phyloP scores from a whole-genome alignment of 2,329 filamentous ascomycete species.

The Colletotrichum tropicicola region DNA sequence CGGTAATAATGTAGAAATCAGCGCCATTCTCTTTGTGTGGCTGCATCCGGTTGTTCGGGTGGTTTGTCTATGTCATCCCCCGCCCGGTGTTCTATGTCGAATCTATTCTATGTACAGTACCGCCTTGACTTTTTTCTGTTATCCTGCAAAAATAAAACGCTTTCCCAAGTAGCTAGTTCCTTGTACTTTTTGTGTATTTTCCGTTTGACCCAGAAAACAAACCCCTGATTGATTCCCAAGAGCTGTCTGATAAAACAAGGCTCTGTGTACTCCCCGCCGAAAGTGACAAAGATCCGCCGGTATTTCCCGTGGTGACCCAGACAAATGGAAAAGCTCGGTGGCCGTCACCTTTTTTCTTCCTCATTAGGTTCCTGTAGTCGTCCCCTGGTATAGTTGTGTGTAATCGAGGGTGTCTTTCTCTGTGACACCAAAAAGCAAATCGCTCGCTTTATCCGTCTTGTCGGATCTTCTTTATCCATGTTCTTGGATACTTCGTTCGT shows the following conservation, averaged over 20 bases:
- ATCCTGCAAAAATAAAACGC: background rate
- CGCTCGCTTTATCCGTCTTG: background rate
- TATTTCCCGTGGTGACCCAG: background rate
- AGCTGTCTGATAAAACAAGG: too few relatives aligned
- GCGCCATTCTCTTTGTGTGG: slow-evolving; percentile 10
- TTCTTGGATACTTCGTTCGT: background rate
- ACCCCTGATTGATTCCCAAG: background rate
- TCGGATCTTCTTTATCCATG: background rate
- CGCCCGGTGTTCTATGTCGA: background rate
- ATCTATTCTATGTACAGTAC: slow-evolving; percentile 20
- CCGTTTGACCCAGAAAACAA: background rate
- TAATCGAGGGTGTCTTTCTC: background rate
- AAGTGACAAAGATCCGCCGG: background rate
- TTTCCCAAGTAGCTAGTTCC: background rate
- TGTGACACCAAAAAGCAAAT: background rate
- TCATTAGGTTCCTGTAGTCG: slow-evolving; percentile 13
- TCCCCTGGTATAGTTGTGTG: slow-evolving; percentile 6
- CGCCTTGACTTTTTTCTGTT: background rate
- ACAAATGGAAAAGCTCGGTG: slow-evolving; percentile 12
- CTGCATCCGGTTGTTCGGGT: background rate
- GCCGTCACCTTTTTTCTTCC: slow-evolving; percentile 6
- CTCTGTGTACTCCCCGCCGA: too few relatives aligned
- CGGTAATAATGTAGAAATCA: background rate
- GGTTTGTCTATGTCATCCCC: background rate
- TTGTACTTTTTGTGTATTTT: background rate